A percentile compares a stretch with the other conserved stretches of the same genome.
Conservation (phyloP, 257 asterid species). For the Solanum sparsipilum region DNA sequence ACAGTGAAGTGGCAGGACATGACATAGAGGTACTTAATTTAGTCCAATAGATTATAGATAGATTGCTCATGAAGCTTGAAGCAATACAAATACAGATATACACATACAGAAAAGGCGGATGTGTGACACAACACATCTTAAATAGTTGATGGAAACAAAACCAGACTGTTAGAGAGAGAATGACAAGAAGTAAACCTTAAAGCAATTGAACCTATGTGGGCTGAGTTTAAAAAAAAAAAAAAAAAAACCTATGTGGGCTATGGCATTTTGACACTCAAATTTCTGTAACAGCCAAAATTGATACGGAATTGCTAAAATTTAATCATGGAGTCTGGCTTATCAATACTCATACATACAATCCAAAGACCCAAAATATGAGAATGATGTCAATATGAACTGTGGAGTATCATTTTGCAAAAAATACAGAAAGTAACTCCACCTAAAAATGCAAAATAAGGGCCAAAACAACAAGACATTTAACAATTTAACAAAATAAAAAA, state of each 20-base stretch:
- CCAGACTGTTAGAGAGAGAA: background rate
- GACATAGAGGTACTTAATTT: background rate
- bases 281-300: background rate
- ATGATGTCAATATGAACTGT: background rate
- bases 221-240: background rate
- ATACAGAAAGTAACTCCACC: background rate
- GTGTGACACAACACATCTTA: background rate
- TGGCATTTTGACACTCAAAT: background rate
- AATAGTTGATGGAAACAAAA: background rate
- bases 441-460: background rate
- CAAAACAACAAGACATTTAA: background rate
- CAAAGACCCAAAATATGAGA: background rate
- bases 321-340: background rate
- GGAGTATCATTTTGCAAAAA: background rate
- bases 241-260: background rate
- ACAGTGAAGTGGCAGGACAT: no score
- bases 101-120: background rate
- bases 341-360: background rate
- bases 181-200: background rate
- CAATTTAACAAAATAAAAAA: background rate
- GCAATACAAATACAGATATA: background rate
- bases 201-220: background rate
- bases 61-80: background rate
- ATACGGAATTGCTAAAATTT: background rate
- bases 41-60: background rate